Base-by-base conservation (phyloP, 768 basidiomycete genomes). In the Porphyrellus cyaneotinctus region DNA sequence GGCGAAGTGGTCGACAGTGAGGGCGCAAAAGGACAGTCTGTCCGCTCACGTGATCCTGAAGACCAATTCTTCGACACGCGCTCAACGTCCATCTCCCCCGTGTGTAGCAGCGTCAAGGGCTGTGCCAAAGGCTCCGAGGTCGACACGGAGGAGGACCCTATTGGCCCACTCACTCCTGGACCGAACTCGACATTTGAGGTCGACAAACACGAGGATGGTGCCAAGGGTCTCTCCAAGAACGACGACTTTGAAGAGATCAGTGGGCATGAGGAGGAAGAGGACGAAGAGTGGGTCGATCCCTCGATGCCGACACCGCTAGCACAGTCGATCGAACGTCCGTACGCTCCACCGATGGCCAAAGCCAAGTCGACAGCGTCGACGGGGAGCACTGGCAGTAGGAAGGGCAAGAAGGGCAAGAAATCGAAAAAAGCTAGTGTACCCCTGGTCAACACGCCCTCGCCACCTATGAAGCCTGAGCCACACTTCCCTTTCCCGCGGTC, bases 121-220 rank as follows among this genome's bases (percentile, higher is more conserved):
- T 68, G 72, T 14, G 67, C 71, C 17, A 77, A 76, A 56, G 78
- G 76, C 43, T 78, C 78, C 23, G 84, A 85, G 52, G 75, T 72
- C 2, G 84, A 87, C 45, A 86, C 84, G 23, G 87, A 88, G 61
- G 87, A 88, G 37, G 86, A 88, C 47, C 78, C 81, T 0, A 76
- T 85, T 3, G 85, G 81, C 15, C 87, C 87, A 6, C 75, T 88
- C 36, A 87, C 87, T 0, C 87, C 86, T 26, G 80, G 84, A 9
- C 81, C 83, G 6, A 74, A 71, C 38, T 68, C 64, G 38, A 54
- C 45, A 44, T 63, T 64, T 28, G 66, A 61, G 47, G 62, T 63
- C 20, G 60, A 65, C 12, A 58, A 58, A 42, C 55, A 58, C 33
- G 62, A 56, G 24, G 58, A 51, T 30, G 54, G 33, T 31, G 1